Percentiles rank a stretch among this genome's conserved stretches.
Conservation (phyloP, 2,329 filamentous ascomycete genomes). For the Trichoderma arundinaceum region DNA sequence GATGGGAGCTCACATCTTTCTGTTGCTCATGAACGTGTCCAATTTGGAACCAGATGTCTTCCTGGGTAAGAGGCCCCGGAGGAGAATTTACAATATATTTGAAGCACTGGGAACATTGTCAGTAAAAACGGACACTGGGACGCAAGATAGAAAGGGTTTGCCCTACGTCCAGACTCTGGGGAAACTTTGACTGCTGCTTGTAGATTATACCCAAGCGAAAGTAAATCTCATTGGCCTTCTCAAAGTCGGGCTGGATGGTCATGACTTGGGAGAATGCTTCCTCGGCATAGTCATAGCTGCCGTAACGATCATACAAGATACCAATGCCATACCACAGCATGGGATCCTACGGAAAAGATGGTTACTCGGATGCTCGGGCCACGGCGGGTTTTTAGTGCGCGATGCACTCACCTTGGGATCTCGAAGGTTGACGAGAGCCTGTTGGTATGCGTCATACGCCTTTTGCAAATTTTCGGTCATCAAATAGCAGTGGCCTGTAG, state of each 20-base stretch:
- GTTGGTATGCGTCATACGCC: constrained; percentile 95
- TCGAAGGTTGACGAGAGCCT: constrained; percentile 87
- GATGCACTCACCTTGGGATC: constrained; percentile 78
- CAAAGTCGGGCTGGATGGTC: constrained; percentile 96
- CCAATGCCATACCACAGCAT: constrained; percentile 99
- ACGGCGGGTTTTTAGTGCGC: too few species aligned
- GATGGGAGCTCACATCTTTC: constrained; percentile 81
- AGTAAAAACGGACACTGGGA: background rate
- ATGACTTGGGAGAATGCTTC: constrained; percentile 98
- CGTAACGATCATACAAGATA: constrained; percentile 95
- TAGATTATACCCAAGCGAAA: constrained; percentile 99
- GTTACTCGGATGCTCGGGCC: constrained; percentile 30
- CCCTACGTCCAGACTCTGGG: constrained; percentile 85
- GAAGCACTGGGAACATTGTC: constrained; percentile 72
- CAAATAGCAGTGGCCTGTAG: constrained; percentile 88
- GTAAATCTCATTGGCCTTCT: constrained; percentile 99
- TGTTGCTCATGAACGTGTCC: constrained; percentile 98
- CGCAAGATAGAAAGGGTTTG: background rate
- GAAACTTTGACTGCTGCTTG: constrained; percentile 96
- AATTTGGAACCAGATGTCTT: constrained; percentile 99
- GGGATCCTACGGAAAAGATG: constrained; percentile 70
- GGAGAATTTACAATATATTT: constrained; percentile 96
- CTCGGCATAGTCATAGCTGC: constrained; percentile 94
- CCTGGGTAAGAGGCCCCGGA: constrained; percentile 88
- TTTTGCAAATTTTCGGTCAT: constrained; percentile 99